Percentiles rank a stretch among this genome's conserved stretches.
Evolutionary conservation across 208 protist species (phyloP).

Genomic region (Naegleria lovaniensis): DNA sequence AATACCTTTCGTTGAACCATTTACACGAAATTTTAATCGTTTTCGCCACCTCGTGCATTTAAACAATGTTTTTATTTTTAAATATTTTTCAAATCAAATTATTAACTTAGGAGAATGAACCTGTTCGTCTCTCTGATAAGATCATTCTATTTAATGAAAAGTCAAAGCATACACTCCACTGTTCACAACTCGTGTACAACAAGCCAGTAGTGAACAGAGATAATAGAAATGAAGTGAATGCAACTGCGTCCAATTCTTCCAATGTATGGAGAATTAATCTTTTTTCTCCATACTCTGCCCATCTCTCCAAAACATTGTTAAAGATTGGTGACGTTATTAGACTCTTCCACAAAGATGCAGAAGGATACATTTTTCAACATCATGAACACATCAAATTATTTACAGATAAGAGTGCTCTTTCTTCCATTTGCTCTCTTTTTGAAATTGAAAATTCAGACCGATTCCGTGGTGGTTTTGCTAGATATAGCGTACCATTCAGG

Average conservation of each 20-base stretch:
- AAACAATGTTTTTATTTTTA: no score
- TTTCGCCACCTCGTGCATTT: no score
- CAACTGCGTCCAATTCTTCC: no score
- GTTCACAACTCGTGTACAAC: not conserved
- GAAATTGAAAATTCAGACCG: not conserved
- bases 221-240: not conserved
- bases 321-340: not conserved
- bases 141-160: not conserved
- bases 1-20: no score
- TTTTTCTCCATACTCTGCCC: not conserved
- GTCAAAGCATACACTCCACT: not conserved
- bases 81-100: no score
- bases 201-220: not conserved
- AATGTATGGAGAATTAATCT: not conserved
- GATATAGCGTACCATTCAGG: not conserved
- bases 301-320: not conserved
- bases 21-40: no score
- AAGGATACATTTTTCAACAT: not conserved
- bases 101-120: not conserved
- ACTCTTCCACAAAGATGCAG: not conserved
- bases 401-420: not conserved
- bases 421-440: not conserved
- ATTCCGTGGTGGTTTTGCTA: not conserved
- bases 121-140: not conserved
- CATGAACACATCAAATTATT: not conserved